phyloP scores from a whole-genome alignment of 2,329 filamentous ascomycete genomes.

The Beauveria medogensis region DNA sequence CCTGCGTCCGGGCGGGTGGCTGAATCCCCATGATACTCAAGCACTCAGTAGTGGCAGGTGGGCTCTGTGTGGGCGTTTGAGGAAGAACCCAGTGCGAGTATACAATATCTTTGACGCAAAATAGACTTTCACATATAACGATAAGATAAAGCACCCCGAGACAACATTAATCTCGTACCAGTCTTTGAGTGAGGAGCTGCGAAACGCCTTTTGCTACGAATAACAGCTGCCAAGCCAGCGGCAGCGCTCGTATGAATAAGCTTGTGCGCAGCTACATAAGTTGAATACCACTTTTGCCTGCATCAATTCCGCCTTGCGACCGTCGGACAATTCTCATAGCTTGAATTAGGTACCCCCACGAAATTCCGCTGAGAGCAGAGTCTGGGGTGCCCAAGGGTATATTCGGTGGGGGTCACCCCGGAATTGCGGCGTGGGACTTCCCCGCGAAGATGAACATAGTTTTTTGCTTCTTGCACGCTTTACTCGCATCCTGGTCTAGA shows the following conservation, averaged over 20 bases:
- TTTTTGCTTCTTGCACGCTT: slow-evolving; percentile 4
- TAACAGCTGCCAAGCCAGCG: not conserved
- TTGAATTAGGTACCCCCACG: slow-evolving; percentile 1
- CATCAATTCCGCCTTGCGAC: not conserved
- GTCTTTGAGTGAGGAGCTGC: not conserved
- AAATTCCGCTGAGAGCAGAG: not conserved
- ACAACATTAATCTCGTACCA: not conserved
- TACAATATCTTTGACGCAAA: not conserved
- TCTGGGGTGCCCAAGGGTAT: not conserved
- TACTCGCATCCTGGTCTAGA: not conserved
- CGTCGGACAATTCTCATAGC: not conserved
- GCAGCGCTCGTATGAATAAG: too few species aligned
- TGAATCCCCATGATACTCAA: not conserved
- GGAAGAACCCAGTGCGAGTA: not conserved
- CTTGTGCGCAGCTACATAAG: not conserved
- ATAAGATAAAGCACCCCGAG: not conserved
- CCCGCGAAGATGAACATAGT: not conserved
- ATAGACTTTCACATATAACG: not conserved
- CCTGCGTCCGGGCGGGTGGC: not conserved
- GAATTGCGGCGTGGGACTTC: slow-evolving; percentile 4
- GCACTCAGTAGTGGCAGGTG: not conserved
- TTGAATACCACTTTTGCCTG: not conserved
- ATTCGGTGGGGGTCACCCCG: slow-evolving; percentile 12
- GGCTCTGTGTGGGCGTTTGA: not conserved
- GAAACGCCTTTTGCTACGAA: not conserved